These are phyloP conservation scores for Cubamyces sp. DNA, from an alignment of 768 basidiomycete genomes.

Conservation along the genomic window DNA sequence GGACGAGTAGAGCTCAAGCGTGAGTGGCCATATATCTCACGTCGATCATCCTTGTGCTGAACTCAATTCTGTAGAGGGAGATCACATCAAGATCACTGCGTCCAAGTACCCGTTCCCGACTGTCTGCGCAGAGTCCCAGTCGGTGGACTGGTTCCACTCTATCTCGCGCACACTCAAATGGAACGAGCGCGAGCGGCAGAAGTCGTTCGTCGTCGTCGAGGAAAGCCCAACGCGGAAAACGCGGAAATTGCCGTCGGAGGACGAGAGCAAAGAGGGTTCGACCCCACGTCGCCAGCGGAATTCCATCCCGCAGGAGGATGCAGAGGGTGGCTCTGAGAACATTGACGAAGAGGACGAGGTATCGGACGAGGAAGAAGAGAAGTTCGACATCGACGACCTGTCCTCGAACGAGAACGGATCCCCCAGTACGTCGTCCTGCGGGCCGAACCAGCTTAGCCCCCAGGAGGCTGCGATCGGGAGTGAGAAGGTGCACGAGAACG, in stretches of 20 bases:
- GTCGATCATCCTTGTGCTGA: slow-evolving; percentile 6
- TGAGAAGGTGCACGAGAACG: slow-evolving; percentile 28
- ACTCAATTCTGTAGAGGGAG: slow-evolving; percentile 72
- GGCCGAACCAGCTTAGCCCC: slow-evolving; percentile 23
- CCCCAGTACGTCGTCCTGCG: slow-evolving; percentile 14
- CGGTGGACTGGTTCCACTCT: slow-evolving; percentile 97
- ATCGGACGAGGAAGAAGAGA: slow-evolving; percentile 60
- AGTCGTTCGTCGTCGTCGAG: slow-evolving; percentile 98
- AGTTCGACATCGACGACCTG: slow-evolving; percentile 90
- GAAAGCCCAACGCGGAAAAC: slow-evolving; percentile 56
- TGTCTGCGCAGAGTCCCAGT: slow-evolving; percentile 96
- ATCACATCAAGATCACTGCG: slow-evolving; percentile 97
- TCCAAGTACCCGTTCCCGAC: slow-evolving; percentile 99
- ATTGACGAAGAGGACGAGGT: slow-evolving; percentile 46
- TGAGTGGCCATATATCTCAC: slow-evolving; percentile 44
- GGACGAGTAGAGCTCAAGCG: slow-evolving; percentile 96
- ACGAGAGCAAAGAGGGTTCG: slow-evolving; percentile 10
- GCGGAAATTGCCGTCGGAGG: slow-evolving; percentile 25
- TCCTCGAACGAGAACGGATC: slow-evolving; percentile 69
- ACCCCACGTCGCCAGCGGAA: slow-evolving; percentile 9
- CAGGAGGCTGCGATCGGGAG: slow-evolving; percentile 25
- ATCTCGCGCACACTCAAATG: slow-evolving; percentile 97
- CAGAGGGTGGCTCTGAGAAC: slow-evolving; percentile 38
- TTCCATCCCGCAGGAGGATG: slow-evolving; percentile 41
- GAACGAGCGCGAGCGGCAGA: slow-evolving; percentile 99